phyloP scores from a whole-genome alignment of 805 yeast species.

The Saturnispora galanensis region DNA sequence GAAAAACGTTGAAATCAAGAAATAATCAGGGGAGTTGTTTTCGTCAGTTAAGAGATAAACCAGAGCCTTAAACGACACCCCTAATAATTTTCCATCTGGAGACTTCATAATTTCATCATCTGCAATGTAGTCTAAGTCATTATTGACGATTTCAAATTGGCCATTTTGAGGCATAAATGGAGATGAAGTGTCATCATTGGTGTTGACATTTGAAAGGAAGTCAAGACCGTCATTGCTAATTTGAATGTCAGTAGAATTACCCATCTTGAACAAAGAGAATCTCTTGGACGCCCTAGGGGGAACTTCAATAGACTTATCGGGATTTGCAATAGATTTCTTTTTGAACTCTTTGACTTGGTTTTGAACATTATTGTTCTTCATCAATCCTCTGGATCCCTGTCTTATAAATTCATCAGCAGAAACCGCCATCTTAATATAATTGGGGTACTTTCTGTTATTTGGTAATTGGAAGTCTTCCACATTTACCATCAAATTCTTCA shows the following conservation, averaged over 20 bases:
- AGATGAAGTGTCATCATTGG: conserved; percentile 14
- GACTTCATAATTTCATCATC: conserved; percentile 38
- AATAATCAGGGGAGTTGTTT: conserved; percentile 49
- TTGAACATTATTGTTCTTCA: conserved; percentile 30
- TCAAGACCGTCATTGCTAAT: conserved; percentile 40
- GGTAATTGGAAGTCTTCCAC: conserved; percentile 62
- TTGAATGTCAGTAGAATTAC: conserved; percentile 39
- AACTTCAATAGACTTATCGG: neutral
- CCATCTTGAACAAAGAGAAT: conserved; percentile 42
- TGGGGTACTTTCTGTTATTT: conserved; percentile 53
- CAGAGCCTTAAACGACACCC: conserved; percentile 64
- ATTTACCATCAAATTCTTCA: conserved; percentile 31
- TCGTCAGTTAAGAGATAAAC: conserved; percentile 62
- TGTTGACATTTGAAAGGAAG: conserved; percentile 24
- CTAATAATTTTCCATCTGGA: conserved; percentile 47
- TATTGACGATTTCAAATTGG: conserved; percentile 3
- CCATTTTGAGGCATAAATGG: conserved; percentile 23
- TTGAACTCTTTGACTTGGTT: conserved; percentile 18
- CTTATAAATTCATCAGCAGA: conserved; percentile 52
- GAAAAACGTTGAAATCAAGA: conserved; percentile 65
- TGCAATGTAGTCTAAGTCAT: conserved; percentile 12
- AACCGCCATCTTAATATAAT: conserved; percentile 47
- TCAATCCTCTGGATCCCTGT: conserved; percentile 51
- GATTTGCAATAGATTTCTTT: conserved; percentile 6
- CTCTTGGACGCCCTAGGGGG: conserved; percentile 25